A percentile compares a stretch with the other conserved stretches of the same genome.
phyloP scores from a whole-genome alignment of 1,139 yeast species.

The Magnusiomyces tetraspermus region DNA sequence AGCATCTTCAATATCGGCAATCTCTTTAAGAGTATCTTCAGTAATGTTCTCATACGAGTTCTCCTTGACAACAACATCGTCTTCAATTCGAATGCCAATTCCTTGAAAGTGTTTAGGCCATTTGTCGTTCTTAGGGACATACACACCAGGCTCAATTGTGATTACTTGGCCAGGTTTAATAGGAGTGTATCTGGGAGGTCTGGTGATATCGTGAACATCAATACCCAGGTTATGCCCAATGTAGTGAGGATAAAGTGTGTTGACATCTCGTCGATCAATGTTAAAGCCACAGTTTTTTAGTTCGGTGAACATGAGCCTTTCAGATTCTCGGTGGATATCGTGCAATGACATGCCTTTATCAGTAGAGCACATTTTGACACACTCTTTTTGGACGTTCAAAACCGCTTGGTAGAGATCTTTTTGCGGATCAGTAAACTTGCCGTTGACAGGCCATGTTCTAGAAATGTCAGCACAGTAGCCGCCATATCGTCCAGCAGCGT shows the following conservation, averaged over 20 bases:
- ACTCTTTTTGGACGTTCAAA: slow-evolving; percentile 66
- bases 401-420: slow-evolving; percentile 83
- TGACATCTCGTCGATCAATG: slow-evolving; percentile 19
- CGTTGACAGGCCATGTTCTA: slow-evolving; percentile 86
- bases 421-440: slow-evolving; percentile 67
- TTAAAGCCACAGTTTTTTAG: slow-evolving; percentile 64
- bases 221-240: slow-evolving; percentile 93
- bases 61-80: slow-evolving; percentile 72
- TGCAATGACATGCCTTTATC: slow-evolving; percentile 48
- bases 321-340: slow-evolving; percentile 67
- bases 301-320: slow-evolving; percentile 49
- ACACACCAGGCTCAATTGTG: slow-evolving; percentile 92
- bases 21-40: slow-evolving; percentile 75
- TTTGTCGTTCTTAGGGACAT: slow-evolving; percentile 58
- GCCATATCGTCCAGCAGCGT: slow-evolving; percentile 90
- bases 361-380: slow-evolving; percentile 60
- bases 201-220: slow-evolving; percentile 74
- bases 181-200: slow-evolving; percentile 41
- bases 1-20: slow-evolving; percentile 58
- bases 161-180: slow-evolving; percentile 42
- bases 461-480: slow-evolving; percentile 96
- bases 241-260: slow-evolving; percentile 76
- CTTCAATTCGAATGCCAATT: slow-evolving; percentile 91
- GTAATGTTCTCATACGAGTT: slow-evolving; percentile 54
- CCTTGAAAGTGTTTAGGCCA: slow-evolving; percentile 81